Conservation (phyloP, 306 rosid species). For the Myrica gale region DNA sequence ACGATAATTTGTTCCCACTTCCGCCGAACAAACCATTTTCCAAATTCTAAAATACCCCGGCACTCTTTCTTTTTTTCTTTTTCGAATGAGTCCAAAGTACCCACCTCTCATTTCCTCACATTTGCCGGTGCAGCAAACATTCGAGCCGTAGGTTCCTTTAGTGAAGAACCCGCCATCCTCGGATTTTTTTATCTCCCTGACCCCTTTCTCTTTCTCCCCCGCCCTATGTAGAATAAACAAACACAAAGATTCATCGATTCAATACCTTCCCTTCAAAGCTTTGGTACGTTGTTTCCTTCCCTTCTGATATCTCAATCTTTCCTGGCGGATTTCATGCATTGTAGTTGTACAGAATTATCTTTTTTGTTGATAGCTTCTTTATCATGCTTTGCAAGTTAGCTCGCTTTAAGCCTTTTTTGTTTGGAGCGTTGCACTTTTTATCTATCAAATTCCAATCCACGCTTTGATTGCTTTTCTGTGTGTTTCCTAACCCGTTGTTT, state of each 20-base stretch:
- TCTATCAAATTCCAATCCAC: neutral
- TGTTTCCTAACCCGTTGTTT: neutral
- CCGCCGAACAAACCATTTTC: neutral
- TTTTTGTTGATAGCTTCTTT: neutral
- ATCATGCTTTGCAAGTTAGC: neutral
- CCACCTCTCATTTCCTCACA: neutral
- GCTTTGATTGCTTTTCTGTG: neutral
- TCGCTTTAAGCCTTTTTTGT: neutral
- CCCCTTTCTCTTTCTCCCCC: slow-evolving; percentile 5
- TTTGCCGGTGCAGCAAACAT: slow-evolving; percentile 23
- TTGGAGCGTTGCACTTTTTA: neutral
- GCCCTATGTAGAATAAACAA: slow-evolving; percentile 10
- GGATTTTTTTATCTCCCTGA: slow-evolving; percentile 36
- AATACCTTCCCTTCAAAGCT: slow-evolving; percentile 7
- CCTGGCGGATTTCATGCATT: neutral
- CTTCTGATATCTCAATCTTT: neutral
- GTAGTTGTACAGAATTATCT: neutral
- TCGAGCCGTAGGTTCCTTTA: slow-evolving; percentile 30
- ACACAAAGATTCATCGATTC: slow-evolving; percentile 7
- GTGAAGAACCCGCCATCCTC: slow-evolving; percentile 63
- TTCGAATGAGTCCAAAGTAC: neutral
- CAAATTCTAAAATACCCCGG: neutral
- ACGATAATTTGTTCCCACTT: neutral
- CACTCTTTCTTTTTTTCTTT: too few relatives aligned
- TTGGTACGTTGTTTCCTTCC: slow-evolving; percentile 12